Evolutionary conservation across 1,284 basidiomycete species (phyloP), one percentile per base, ranked within the genome.

Genomic region (Naganishia albida): DNA sequence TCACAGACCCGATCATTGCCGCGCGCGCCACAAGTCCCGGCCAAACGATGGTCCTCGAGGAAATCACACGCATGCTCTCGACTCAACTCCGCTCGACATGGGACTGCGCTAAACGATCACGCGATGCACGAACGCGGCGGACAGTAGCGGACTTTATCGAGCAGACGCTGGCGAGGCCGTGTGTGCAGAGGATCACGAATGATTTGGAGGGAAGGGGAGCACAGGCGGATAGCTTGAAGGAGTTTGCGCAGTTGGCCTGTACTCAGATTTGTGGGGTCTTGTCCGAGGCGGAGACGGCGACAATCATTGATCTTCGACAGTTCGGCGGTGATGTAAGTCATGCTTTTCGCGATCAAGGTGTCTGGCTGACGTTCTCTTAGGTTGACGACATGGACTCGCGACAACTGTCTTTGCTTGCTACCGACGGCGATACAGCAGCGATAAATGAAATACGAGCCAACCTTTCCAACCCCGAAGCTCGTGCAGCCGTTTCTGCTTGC

Each of bases 81-180:
- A 72, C 70, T 7, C 72, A 73, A 42, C 44, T 73, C n/a, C 56
- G 70, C 20, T 71, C 72, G 8, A 73, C 72, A 3, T 73, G 72
- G 72, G 71, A 73, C 34, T 69, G 72, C 25, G 64, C 71, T 50
- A 46, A 60, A 18, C 53, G 70, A 44, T 70, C 71, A 6, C 62
- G 65, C n/a, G 72, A 71, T 34, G 71, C 70, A 2, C 63, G 59
- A 46, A 57, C 65, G 13, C 55, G 68, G 42, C 46, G 64, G 13
- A 68, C 62, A 1, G 38, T 73, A 7, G 67, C 69, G 15, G 67
- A 71, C 6, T 63, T 69, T 15, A 68, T 73, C 38, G 68, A 72
- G 30, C 57, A 67, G 16, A 64, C 66, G 12, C 60, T 73, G 40
- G 59, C 44, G n/a, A 20, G 48, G 10, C 48, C 59, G 2, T 62